Base-by-base conservation (phyloP, 495 filamentous ascomycete species). In the Immersiella caudata region DNA sequence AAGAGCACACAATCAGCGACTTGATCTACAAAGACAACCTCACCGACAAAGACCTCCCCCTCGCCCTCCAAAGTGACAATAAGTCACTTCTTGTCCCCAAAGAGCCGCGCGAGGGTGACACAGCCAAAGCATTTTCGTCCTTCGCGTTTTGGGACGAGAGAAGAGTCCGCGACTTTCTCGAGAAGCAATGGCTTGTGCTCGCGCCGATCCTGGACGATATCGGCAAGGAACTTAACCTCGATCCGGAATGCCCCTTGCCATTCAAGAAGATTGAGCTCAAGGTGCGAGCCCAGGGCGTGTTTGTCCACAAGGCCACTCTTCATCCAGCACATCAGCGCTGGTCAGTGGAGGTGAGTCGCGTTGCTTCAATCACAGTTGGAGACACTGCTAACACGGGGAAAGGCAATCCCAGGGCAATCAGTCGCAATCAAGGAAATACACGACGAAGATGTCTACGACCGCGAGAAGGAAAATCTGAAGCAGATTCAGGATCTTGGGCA, bases 381-480 rank as follows among this genome's bases (percentile, higher is more conserved):
- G 14, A 7, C 63, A 50, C 2, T 21, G 20, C 51, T 4, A 25
- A 59, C n/a, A 33, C 49, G 25, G 7, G 54, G 24, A 18, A 2
- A 57, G 54, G n/a, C n/a, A 16, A 57, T 21, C 6, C 20, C n/a
- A 26, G 54, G 6, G 24, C 24, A 3, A 6, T 57, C 20, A 6
- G 59, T 67, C 5, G 65, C 65, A 6, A 62, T 67, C 40, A 62
- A 67, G 59, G 65, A 67, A 20, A 36, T 67, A 1, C n/a, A 54
- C 6, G 14, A 25, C n/a, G 11, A 24, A 7, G 26, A 25, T 5
- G 49, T 29, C 4, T 67, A 40, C 59, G n/a, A 4, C 8, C 57
- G 50, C 11, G 67, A 63, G 67, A 68, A 40, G 56, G 67, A 56
- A 8, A 62, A 66, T 12, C 60, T 60, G 20, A 61, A 22, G 49